Evolutionary conservation across 805 yeast species (phyloP), one percentile per base, ranked within the genome.

Genomic region (Debaryomyces tyrocola): DNA sequence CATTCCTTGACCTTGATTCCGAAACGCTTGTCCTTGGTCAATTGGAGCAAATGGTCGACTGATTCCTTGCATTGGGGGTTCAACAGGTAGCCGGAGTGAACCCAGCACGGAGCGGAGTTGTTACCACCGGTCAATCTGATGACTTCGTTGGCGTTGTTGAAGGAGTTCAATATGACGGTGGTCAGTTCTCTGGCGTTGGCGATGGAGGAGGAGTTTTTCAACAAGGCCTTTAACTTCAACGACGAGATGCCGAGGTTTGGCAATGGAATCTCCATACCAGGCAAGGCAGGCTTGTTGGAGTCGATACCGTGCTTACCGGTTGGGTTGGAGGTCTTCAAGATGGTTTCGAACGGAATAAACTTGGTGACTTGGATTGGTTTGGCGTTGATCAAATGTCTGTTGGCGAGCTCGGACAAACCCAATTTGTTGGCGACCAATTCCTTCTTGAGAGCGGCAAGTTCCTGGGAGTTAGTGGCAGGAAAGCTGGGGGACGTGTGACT

Each of bases 111-210:
- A 49, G 79, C 77, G 20, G 84, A 75, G 56, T 77, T 75, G 33
- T 73, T 64, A 40, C 96, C 96, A 40, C 97, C 97, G 21, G 92
- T 81, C 52, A 92, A 75, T 63, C 96, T 80, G 46, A 91, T 66
- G 14, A 87, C 70, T 64, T 87, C 94, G 41, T 71, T 71, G 17
- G 42, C 17, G 35, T 64, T 58, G 48, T 71, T 64, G 46, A 60
- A 57, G 5, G 70, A 65, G 39, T 74, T 66, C 18, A 70, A 66
- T 3, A 71, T 58, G 41, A 94, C 80, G 4, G 98, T 90, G 37
- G 87, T 73, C 51, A 83, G 75, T 66, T 87, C 95, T 63, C 96
- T 83, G 11, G 92, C 90, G 33, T 84, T 87, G 14, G 92, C 88
- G 4, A 85, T 74, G 47, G 74, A 69, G 14, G 59, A 38, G 34